Base-by-base conservation (phyloP, 257 asterid species). In the Striga asiatica region DNA sequence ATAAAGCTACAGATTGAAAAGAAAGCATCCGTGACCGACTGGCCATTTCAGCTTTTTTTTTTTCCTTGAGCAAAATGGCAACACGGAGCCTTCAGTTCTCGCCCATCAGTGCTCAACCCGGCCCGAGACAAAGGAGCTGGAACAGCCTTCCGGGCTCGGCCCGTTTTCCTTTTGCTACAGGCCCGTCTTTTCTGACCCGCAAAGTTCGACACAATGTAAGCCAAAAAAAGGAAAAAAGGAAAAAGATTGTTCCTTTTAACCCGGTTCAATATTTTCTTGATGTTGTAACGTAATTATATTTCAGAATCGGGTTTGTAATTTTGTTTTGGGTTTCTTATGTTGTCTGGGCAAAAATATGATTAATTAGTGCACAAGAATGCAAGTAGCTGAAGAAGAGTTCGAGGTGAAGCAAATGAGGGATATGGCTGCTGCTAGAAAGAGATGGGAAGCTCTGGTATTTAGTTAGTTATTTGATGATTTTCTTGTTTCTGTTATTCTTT, bases 361-460 rank as follows among this genome's bases (percentile, higher is more conserved):
- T 57, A 5, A 37, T 69, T 75, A 78, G 93, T 51, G 45, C 50
- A 71, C 72, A 70, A 77, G 81, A 74, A 71, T 84, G 89, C 93
- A 86, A 72, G 88, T 75, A 11, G 89, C 76, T 61, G 87, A 80
- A 47, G 95, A 91, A 68, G 95, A 87, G 70, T 84, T 64, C 60
- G 98, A 87, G 73, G 78, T 87, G 76, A 84, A 87, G 86, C 98
- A 91, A 74, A 66, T 79, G 80, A 87, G 68, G 64, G 98, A 91
- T 61, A 80, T 91, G 96, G 95, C 98, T 66, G 98, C 98, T 48
- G 94, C 98, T 45, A 81, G 75, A 62, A 84, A 74, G 83, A 80
- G 98, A 91, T 91, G 98, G 98, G 98, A 91, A 34, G 71, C 92
- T 73, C 68, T 91, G 91, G 98, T 91, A 83, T 46, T 46, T 41